Base-by-base conservation (phyloP, 768 basidiomycete species). In the Mycena rebaudengoi region DNA sequence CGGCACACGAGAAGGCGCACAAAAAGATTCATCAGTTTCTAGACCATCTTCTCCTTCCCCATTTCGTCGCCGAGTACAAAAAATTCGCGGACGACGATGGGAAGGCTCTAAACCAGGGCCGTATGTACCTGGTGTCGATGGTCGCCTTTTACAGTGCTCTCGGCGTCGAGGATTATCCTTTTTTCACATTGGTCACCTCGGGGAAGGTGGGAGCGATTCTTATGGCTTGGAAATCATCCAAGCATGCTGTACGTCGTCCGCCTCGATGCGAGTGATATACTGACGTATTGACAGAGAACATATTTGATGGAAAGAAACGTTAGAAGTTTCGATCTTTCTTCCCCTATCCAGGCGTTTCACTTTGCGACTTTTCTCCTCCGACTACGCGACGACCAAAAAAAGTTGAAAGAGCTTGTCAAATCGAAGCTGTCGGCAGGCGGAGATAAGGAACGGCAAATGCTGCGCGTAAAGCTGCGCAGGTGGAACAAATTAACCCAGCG, bases 161-260 rank as follows among this genome's bases (percentile, higher is more conserved):
- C 10, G 55, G 49, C 25, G 45, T 63, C n/a, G 55, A 33, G 14
- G 49, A 63, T 10, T 18, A 25, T n/a, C 53, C 62, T 11, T 63
- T 63, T 30, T 63, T 50, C 29, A 30, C 46, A 21, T 30, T 63
- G 11, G 46, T 56, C 2, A 63, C 62, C 0, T 23, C 37, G 4
- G 62, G 53, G 0, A 50, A 30, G 5, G 1, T 25, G 18, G 39
- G 62, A 6, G 28, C 48, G 12, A 21, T 63, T 18, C 37, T 63
- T 26, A 56, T 56, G 46, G 54, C 37, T 7, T 63, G 62, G 53
- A 63, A 50, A 29, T 63, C 62, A 1, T 30, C 44, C 3, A 40
- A 40, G 25, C 25, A 11, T 1, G 13, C 25, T 10, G 61, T 50
- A 11, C 3, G 61, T 49, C 26, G 5, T 8, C 18, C 20, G 6